Evolutionary conservation across 2,329 filamentous ascomycete genomes (phyloP).

Genomic region (Aspergillus calidoustus): DNA sequence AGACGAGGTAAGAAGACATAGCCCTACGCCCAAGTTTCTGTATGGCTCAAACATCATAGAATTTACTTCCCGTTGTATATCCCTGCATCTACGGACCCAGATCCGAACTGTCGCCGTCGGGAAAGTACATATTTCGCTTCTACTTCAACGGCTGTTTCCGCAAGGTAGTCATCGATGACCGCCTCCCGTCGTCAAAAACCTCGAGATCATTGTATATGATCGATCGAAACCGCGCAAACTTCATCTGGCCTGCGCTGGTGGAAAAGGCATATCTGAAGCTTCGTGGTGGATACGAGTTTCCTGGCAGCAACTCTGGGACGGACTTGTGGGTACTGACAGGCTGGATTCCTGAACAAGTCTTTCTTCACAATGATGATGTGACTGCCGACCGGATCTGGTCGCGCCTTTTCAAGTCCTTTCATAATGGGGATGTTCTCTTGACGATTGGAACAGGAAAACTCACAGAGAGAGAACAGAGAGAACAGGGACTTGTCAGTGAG

Average conservation of each 20-base stretch:
- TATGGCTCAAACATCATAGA: conserved; percentile 48
- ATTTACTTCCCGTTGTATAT: conserved; percentile 73
- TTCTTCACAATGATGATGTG: conserved; percentile 83
- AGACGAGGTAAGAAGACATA: conserved; percentile 61
- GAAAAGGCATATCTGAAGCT: conserved; percentile 98
- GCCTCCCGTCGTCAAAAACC: conserved; percentile 75
- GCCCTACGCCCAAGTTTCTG: neutral
- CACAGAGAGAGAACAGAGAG: conserved; percentile 74
- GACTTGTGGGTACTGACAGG: conserved; percentile 91
- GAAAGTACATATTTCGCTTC: conserved; percentile 89
- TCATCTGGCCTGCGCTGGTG: conserved; percentile 88
- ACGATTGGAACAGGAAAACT: conserved; percentile 90
- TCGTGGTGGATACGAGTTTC: conserved; percentile 94
- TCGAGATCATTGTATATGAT: conserved; percentile 82
- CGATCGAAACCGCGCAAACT: conserved; percentile 77
- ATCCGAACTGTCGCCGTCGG: conserved; percentile 72
- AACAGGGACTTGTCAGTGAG: conserved; percentile 81
- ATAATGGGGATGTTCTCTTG: conserved; percentile 78
- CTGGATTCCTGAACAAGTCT: conserved; percentile 96
- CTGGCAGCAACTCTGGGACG: conserved; percentile 94
- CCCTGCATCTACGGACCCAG: conserved; percentile 68
- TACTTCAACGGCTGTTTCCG: conserved; percentile 95
- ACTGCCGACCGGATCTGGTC: conserved; percentile 78
- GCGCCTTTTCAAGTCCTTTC: conserved; percentile 74
- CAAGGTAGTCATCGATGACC: conserved; percentile 85